These are phyloP conservation scores for Suaeda aralocaspica DNA, from an alignment of 148 eudicot genomes.

Conservation along the genomic window DNA sequence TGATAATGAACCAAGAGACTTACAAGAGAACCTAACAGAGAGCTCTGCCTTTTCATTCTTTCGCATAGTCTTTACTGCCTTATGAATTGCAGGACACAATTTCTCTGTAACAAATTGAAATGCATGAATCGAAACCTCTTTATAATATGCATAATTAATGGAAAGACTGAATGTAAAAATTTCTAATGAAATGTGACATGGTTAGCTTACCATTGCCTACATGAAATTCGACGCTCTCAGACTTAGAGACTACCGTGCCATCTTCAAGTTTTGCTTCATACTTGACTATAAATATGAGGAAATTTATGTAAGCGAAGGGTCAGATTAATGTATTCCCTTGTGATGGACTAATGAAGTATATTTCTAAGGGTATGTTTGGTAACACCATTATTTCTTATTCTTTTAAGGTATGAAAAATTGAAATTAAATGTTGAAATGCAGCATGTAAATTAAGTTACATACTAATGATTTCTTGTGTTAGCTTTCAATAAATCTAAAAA, in stretches of 20 bases:
- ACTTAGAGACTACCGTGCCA: conserved; percentile 35
- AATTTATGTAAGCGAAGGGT: background rate
- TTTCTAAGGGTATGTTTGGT: too few species aligned
- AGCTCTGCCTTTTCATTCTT: conserved; percentile 41
- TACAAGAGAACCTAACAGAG: conserved; percentile 36
- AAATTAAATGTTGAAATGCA: too few species aligned
- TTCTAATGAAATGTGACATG: too few species aligned
- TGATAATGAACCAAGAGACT: conserved; percentile 8
- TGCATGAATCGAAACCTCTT: background rate
- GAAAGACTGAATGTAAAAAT: too few species aligned
- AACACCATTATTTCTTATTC: too few species aligned
- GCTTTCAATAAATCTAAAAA: too few species aligned
- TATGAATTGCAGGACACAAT: conserved; percentile 41
- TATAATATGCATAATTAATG: background rate
- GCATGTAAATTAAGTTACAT: too few species aligned
- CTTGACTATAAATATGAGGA: conserved; percentile 28
- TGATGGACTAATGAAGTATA: too few species aligned
- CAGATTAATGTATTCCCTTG: too few species aligned
- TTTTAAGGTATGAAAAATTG: too few species aligned
- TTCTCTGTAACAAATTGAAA: conserved; percentile 7
- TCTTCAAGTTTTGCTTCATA: conserved; percentile 46
- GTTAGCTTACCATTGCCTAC: conserved; percentile 38
- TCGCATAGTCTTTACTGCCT: conserved; percentile 46
- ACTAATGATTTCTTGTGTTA: too few species aligned
- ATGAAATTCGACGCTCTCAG: conserved; percentile 32